A percentile compares a stretch with the other conserved stretches of the same genome.
phyloP scores from a whole-genome alignment of 352 stramenopile genomes.

The Phytopythium delawarense region DNA sequence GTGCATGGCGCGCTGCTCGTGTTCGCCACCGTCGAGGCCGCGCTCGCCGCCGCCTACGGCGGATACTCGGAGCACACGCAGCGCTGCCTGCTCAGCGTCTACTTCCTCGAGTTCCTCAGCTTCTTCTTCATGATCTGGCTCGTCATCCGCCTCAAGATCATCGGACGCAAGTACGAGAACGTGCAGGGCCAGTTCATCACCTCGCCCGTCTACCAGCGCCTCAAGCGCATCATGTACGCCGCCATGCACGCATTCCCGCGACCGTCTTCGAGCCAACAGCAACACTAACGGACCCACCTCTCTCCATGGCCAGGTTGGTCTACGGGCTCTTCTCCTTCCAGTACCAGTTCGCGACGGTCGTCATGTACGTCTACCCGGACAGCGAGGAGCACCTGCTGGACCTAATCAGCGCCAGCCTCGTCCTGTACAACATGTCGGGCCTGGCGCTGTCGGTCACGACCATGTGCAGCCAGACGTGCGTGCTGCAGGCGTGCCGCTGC shows the following conservation, averaged over 20 bases:
- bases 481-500: constrained; percentile 29
- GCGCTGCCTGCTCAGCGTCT: constrained; percentile 30
- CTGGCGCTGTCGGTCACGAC: constrained; percentile 43
- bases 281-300: not conserved
- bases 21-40: constrained; percentile 24
- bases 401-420: constrained; percentile 35
- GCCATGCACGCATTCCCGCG: not conserved
- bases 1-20: constrained; percentile 25
- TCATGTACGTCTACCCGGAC: constrained; percentile 35
- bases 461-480: constrained; percentile 43
- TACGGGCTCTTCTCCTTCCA: constrained; percentile 59
- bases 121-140: constrained; percentile 49
- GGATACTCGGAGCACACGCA: constrained; percentile 57
- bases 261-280: no score
- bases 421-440: constrained; percentile 36
- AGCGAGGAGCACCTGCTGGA: constrained; percentile 27
- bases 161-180: constrained; percentile 57
- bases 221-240: constrained; percentile 60
- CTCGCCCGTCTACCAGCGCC: constrained; percentile 63
- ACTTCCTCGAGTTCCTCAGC: constrained; percentile 42
- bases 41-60: constrained; percentile 23
- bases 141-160: constrained; percentile 39
- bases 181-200: constrained; percentile 58
- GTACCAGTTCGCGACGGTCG: constrained; percentile 46
- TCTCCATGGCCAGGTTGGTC: constrained; percentile 26